Base-by-base conservation (phyloP, 768 basidiomycete species). In the Lentinula sp. region DNA sequence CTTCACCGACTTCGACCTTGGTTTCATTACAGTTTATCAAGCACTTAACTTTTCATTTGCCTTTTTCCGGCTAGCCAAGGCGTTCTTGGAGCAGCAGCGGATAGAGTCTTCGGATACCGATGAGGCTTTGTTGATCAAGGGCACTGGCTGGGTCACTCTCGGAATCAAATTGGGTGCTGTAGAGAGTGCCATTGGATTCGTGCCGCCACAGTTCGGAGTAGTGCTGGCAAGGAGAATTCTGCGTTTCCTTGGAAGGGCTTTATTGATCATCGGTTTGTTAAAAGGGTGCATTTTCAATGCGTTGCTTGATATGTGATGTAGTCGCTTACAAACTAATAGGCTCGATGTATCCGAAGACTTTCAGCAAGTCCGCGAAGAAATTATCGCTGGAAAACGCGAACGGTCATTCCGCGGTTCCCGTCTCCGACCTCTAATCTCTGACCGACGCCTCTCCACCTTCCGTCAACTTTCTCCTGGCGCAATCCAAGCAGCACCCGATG, bases 121-220 rank as follows among this genome's bases (percentile, higher is more conserved):
- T 61, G 74, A 79, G 57, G 70, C 73, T 0, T 81, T 85, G 68
- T 70, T 82, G 18, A 74, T 86, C 64, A 80, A 77, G 61, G 91
- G 90, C 9, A 79, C 83, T 9, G 82, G 76, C 16, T 92, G 88
- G 89, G 76, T 91, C 49, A 73, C 79, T n/a, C 73, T 67, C 0
- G 88, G 83, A 3, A 68, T 88, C 59, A 81, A 84, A 66, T 67
- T 91, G 28, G 87, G 88, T 9, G 82, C 82, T 3, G 68, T 86
- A 51, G 91, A 93, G 71, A 83, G 81, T 5, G 69, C 84, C 6
- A 66, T 86, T 9, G 91, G 89, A 0, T 91, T 90, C 64, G 79
- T 78, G 2, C 71, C 74, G 13, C 77, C 76, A 32, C 75, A 76
- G 7, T 90, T 90, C 66, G 81, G 77, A 0, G 65, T 80, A 9